Evolutionary conservation across 164 flowering plant species (phyloP).

Genomic region (Macadamia integrifolia): DNA sequence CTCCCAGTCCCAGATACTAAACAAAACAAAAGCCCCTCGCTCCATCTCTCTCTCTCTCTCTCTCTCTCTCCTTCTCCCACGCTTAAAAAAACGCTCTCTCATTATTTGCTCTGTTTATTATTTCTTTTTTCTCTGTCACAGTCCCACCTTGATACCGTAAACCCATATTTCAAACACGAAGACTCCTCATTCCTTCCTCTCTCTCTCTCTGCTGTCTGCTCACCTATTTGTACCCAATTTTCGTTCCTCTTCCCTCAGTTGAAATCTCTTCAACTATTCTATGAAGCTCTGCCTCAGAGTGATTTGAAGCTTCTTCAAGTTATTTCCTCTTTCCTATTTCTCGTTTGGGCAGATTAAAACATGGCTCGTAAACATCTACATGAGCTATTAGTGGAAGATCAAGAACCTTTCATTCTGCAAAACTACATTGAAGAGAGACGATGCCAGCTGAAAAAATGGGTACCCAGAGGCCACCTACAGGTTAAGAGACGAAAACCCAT

Average conservation of each 20-base stretch:
- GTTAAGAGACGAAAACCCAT: slow-evolving; percentile 42
- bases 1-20: too few species aligned
- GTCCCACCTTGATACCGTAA: slow-evolving; percentile 1
- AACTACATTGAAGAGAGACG: slow-evolving; percentile 53
- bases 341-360: background rate
- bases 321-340: background rate
- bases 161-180: slow-evolving; percentile 2
- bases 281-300: background rate
- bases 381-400: slow-evolving; percentile 69
- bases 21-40: too few species aligned
- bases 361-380: slow-evolving; percentile 50
- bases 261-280: background rate
- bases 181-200: slow-evolving; percentile 2
- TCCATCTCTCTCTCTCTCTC: background rate
- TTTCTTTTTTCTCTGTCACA: too few species aligned
- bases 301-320: background rate
- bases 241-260: background rate
- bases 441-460: slow-evolving; percentile 25
- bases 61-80: background rate
- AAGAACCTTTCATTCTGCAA: slow-evolving; percentile 76
- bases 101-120: background rate
- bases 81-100: background rate
- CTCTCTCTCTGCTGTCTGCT: background rate
- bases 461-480: slow-evolving; percentile 20
- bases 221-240: background rate